Conservation (phyloP, 2,329 filamentous ascomycete genomes). For the Trichoderma atrobrunneum region DNA sequence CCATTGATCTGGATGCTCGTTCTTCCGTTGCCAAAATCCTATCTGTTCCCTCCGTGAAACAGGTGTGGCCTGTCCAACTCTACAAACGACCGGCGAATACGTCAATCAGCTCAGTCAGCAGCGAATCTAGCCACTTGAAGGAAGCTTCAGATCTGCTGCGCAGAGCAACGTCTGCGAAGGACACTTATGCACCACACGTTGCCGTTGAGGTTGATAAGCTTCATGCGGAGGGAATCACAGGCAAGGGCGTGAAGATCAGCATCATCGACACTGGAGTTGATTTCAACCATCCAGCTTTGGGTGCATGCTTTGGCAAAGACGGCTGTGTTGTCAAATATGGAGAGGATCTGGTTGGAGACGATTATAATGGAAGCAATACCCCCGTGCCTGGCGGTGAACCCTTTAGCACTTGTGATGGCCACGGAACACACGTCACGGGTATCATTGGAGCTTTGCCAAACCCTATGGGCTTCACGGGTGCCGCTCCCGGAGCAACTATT, state of each 20-base stretch:
- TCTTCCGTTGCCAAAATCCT: slow-evolving; percentile 41
- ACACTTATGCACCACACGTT: slow-evolving; percentile 39
- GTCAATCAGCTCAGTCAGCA: slow-evolving; percentile 41
- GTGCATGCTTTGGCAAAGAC: slow-evolving; percentile 43
- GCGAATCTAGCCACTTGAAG: slow-evolving; percentile 27
- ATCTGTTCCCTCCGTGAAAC: slow-evolving; percentile 44
- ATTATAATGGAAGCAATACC: slow-evolving; percentile 27
- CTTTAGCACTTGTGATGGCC: slow-evolving; percentile 36
- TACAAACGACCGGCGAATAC: slow-evolving; percentile 20
- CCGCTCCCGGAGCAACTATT: slow-evolving; percentile 38
- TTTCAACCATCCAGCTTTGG: slow-evolving; percentile 45
- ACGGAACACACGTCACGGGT: slow-evolving; percentile 46
- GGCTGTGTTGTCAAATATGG: slow-evolving; percentile 45
- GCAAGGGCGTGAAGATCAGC: slow-evolving; percentile 52
- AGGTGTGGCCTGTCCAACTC: slow-evolving; percentile 46
- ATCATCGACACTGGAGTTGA: slow-evolving; percentile 53
- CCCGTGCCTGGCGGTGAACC: slow-evolving; percentile 39
- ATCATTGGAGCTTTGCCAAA: slow-evolving; percentile 42
- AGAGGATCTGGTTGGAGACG: slow-evolving; percentile 43
- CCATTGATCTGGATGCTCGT: slow-evolving; percentile 41
- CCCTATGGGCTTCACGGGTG: slow-evolving; percentile 37
- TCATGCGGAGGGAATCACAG: slow-evolving; percentile 45
- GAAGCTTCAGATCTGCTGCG: neutral
- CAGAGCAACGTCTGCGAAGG: neutral
- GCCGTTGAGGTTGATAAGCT: slow-evolving; percentile 57